Evolutionary conservation across 371 early-diverging fungal species (phyloP).

Genomic region (Rhizopus delemar): DNA sequence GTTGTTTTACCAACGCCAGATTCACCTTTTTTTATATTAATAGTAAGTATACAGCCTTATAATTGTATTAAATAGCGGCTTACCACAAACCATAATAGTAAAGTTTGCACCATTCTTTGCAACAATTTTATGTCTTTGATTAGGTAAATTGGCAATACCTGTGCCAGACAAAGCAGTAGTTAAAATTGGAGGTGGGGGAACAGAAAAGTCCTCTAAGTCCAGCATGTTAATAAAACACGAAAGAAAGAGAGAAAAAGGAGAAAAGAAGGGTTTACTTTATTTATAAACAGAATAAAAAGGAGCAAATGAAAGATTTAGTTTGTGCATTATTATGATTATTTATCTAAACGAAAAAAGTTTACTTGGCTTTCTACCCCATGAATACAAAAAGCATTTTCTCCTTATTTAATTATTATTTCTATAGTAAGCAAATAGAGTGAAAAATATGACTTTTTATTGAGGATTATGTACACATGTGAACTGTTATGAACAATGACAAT

Average conservation of each 20-base stretch:
- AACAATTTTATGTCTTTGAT: conserved; percentile 96
- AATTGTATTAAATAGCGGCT: conserved; percentile 19
- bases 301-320: neutral
- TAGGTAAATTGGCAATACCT: conserved; percentile 98
- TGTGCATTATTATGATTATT: too few relatives aligned
- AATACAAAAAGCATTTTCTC: too few relatives aligned
- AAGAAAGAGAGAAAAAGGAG: neutral
- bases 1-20: conserved; percentile 88
- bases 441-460: too few relatives aligned
- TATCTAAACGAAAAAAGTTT: too few relatives aligned
- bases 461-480: too few relatives aligned
- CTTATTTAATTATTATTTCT: too few relatives aligned
- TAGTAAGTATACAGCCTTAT: neutral
- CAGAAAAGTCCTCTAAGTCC: neutral
- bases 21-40: conserved; percentile 31
- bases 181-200: conserved; percentile 49
- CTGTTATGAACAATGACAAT: too few relatives aligned
- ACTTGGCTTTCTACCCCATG: too few relatives aligned
- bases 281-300: neutral
- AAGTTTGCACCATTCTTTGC: conserved; percentile 93
- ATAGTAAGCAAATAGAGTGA: too few relatives aligned
- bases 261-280: too few relatives aligned
- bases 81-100: conserved; percentile 97
- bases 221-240: neutral
- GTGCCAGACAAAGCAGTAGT: conserved; percentile 59